A percentile compares a stretch with the other conserved stretches of the same genome.
phyloP scores from a whole-genome alignment of 805 yeast genomes.

The Jamesozyma piceae region DNA sequence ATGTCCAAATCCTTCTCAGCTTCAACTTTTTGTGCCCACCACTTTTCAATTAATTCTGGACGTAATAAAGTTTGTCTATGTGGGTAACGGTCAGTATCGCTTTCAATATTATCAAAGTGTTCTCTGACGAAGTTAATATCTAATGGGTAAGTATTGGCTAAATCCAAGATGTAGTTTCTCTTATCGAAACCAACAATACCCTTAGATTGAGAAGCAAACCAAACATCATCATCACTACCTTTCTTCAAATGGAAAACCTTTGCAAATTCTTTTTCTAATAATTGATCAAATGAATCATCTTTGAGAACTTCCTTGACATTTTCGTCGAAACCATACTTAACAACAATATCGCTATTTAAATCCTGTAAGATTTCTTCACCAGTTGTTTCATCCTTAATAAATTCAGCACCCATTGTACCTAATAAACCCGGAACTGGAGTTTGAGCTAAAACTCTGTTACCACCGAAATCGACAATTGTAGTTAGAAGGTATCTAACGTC shows the following conservation, averaged over 20 bases:
- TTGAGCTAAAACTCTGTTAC: conserved; percentile 81
- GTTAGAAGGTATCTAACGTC: conserved; percentile 69
- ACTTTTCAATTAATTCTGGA: conserved; percentile 80
- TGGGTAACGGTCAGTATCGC: conserved; percentile 54
- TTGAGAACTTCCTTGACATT: conserved; percentile 42
- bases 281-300: conserved; percentile 44
- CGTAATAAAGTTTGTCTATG: conserved; percentile 72
- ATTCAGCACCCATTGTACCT: conserved; percentile 33
- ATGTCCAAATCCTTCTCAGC: conserved; percentile 19
- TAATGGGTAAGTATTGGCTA: conserved; percentile 74
- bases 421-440: conserved; percentile 86
- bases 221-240: conserved; percentile 34
- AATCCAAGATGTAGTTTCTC: conserved; percentile 73
- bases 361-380: conserved; percentile 34
- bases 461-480: conserved; percentile 82
- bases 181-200: conserved; percentile 82
- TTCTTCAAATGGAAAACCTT: conserved; percentile 70
- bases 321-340: conserved; percentile 68
- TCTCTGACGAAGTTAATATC: conserved; percentile 69
- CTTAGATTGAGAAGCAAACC: conserved; percentile 69
- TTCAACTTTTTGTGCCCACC: conserved; percentile 71
- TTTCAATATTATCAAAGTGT: conserved; percentile 35
- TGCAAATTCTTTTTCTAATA: conserved; percentile 49
- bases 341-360: conserved; percentile 36
- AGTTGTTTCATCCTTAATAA: conserved; percentile 34